Conservation (phyloP, 2,329 filamentous ascomycete species). For the Didymella pinodella region DNA sequence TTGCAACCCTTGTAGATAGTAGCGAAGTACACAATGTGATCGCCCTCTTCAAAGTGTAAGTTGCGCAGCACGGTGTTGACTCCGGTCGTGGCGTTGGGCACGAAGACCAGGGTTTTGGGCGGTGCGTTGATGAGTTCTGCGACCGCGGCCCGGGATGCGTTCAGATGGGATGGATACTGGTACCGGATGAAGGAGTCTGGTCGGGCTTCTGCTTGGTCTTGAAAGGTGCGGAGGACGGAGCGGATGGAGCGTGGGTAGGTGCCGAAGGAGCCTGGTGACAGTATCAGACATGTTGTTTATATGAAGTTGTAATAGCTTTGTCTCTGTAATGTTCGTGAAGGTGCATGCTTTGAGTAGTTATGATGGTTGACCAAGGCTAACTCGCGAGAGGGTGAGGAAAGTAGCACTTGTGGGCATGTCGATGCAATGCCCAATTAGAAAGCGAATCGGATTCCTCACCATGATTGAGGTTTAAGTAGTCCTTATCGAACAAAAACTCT, state of each 20-base stretch:
- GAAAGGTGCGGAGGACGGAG: constrained; percentile 67
- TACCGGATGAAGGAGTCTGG: constrained; percentile 82
- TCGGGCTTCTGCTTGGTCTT: constrained; percentile 69
- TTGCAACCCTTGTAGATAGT: constrained; percentile 82
- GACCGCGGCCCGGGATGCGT: constrained; percentile 69
- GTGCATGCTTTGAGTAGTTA: background rate
- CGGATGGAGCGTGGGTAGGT: constrained; percentile 72
- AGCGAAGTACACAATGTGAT: constrained; percentile 80
- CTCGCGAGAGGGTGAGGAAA: background rate
- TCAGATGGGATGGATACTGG: constrained; percentile 68
- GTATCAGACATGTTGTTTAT: too few species aligned
- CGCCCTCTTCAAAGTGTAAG: constrained; percentile 71
- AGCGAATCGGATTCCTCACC: constrained; percentile 57
- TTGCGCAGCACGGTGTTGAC: constrained; percentile 83
- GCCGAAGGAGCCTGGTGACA: constrained; percentile 73
- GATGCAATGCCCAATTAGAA: background rate
- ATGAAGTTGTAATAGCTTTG: too few species aligned
- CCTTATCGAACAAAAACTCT: constrained; percentile 73
- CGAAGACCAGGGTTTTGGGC: constrained; percentile 73
- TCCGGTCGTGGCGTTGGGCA: constrained; percentile 81
- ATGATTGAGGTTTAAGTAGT: constrained; percentile 80
- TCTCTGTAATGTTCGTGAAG: background rate
- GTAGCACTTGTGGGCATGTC: background rate
- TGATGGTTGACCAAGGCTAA: background rate
- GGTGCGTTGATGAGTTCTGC: constrained; percentile 69